A percentile compares a stretch with the other conserved stretches of the same genome.
phyloP scores from a whole-genome alignment of 192 early-diverging fungal genomes.

The Gamsiella multidivaricata region DNA sequence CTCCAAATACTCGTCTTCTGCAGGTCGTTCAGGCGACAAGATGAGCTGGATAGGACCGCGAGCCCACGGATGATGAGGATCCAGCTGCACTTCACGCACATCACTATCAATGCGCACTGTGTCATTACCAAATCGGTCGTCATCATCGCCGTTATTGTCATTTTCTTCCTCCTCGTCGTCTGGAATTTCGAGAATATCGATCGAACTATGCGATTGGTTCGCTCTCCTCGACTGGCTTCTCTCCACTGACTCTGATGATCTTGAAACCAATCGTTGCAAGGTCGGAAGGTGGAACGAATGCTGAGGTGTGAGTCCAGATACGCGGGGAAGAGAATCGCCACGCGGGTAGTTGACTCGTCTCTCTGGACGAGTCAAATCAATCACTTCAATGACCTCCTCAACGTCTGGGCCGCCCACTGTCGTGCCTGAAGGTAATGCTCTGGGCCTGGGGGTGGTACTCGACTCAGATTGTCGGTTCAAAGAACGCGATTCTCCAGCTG shows the following conservation, averaged over 20 bases:
- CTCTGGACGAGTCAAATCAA: constrained; percentile 26
- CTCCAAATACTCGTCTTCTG: constrained; percentile 10
- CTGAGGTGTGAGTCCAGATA: constrained; percentile 19
- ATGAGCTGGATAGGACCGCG: constrained; percentile 44
- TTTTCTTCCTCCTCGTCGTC: constrained; percentile 31
- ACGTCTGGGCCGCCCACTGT: background rate
- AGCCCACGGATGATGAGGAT: constrained; percentile 41
- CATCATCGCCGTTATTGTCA: background rate
- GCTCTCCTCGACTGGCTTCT: constrained; percentile 25
- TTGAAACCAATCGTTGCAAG: constrained; percentile 27
- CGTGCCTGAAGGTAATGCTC: background rate
- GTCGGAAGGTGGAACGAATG: constrained; percentile 26
- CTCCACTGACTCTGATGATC: constrained; percentile 24
- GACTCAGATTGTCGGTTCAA: background rate
- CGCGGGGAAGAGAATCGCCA: constrained; percentile 23
- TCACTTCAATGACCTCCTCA: constrained; percentile 28
- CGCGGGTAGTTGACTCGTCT: constrained; percentile 16
- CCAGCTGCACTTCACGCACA: constrained; percentile 34
- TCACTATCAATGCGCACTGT: constrained; percentile 39
- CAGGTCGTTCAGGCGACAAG: constrained; percentile 3
- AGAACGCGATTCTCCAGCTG: background rate
- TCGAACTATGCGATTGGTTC: background rate
- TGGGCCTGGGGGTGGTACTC: background rate
- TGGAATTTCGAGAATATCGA: constrained; percentile 22
- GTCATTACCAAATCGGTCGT: constrained; percentile 33